Evolutionary conservation across 1,284 basidiomycete species (phyloP), one percentile per base, ranked within the genome.

Genomic region (Thecaphora thlaspeos): DNA sequence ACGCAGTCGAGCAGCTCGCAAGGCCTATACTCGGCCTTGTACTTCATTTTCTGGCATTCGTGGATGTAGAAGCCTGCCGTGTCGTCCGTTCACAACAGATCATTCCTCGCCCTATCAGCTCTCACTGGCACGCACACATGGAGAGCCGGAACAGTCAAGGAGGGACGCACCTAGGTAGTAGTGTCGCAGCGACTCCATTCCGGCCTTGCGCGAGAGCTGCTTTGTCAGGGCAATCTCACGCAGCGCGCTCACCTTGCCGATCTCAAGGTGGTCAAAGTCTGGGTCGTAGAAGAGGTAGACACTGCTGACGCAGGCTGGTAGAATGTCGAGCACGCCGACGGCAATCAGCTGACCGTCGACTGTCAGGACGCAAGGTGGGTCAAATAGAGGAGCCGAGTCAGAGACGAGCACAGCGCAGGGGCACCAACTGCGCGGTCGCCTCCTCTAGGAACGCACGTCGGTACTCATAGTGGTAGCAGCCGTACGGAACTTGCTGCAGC

Each of bases 201-300:
- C 45, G 15, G n/a, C 18, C 39, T 51, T 43, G 2, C 62, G 52
- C 23, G 47, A 50, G n/a, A 76, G 57, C 26, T 64, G 66, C 28
- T 49, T 42, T 14, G 65, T 62, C 10, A 72, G 45, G 2, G 51
- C 49, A n/a, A 70, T 63, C 44, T 76, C 72, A 24, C 71, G 62
- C 48, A 72, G 43, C 15, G 68, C 73, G 24, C 61, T 60, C 10
- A 70, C 51, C 82, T 94, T 96, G 41, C 95, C 94, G 23, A 96
- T 76, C 12, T 88, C 87, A 71, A 85, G 84, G 41, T 82, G 82
- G 38, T 88, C 86, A 83, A 86, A 93, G 32, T 82, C 82, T 9
- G 86, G 85, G 70, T 91, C 85, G 80, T 95, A 97, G 80, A 94
- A 88, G 77, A 97, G 93, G 79, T 98, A 98, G 10, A 98, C 94